Evolutionary conservation across 1,284 basidiomycete genomes (phyloP).

Genomic region (Apiotrichum gamsii): DNA sequence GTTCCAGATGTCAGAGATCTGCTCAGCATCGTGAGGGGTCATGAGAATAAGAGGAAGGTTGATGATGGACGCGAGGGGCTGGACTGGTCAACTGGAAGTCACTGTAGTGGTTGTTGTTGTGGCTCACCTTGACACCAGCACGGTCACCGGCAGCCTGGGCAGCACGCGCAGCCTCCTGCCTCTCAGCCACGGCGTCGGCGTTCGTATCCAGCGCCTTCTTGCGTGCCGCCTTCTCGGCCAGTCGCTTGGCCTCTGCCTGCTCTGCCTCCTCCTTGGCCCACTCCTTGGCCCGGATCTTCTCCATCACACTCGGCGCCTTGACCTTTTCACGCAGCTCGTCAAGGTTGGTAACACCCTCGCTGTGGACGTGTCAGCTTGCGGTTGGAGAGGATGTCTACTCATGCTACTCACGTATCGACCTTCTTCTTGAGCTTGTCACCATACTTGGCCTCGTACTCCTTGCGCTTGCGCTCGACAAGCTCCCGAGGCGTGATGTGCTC

Average conservation of each 20-base stretch:
- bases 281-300: constrained; percentile 26
- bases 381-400: no score
- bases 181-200: constrained; percentile 45
- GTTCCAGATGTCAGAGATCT: constrained; percentile 78
- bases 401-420: constrained; percentile 43
- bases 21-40: constrained; percentile 62
- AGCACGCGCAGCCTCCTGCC: constrained; percentile 31
- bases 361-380: constrained; percentile 9
- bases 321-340: constrained; percentile 46
- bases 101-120: background rate
- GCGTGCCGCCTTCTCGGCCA: constrained; percentile 8
- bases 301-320: constrained; percentile 28
- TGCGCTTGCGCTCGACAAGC: constrained; percentile 40
- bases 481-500: constrained; percentile 41
- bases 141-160: constrained; percentile 38
- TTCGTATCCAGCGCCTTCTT: constrained; percentile 50
- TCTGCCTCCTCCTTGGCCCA: constrained; percentile 15
- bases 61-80: constrained; percentile 75
- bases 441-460: constrained; percentile 45
- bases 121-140: constrained; percentile 43
- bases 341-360: constrained; percentile 40
- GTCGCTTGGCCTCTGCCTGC: constrained; percentile 5
- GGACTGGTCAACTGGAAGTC: background rate
- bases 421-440: constrained; percentile 43
- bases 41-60: constrained; percentile 66